Evolutionary conservation across 805 yeast genomes (phyloP), one percentile per base, ranked within the genome.

Genomic region (Saturnispora halmiae): DNA sequence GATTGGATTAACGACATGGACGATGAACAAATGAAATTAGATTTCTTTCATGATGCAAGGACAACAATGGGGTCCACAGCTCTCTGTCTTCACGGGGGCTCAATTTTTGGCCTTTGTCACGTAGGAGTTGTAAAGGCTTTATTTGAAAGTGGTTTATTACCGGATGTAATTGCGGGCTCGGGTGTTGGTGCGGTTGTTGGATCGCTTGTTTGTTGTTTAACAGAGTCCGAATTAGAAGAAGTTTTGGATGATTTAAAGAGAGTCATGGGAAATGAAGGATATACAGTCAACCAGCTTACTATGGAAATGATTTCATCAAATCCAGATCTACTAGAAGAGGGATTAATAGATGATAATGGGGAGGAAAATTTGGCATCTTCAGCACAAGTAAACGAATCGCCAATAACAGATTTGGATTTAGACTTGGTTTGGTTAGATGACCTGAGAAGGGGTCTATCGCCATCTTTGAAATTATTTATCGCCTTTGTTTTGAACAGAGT

Each of bases 171-270:
- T 18, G 83, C 90, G 6, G 98, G 98, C 0, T 82, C 88, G 43
- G 92, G 96, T 0, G 82, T 86, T 45, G 98, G 98, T 1, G 94
- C 97, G 0, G 80, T 88, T 2, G 87, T 88, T 15, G 97, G 95
- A 0, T 77, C 94, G 0, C 65, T 86, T 28, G 83, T 82, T 1
- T 86, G 96, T 53, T 75, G 85, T 10, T 64, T 82, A 46, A 68
- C 75, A 2, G 83, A 79, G 40, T 72, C 71, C 2, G 92, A 85
- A 50, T 61, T 88, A 5, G 60, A 62, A 1, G 62, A 58, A 4
- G 61, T 69, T 10, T 56, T 77, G 15, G 38, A 51, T 55, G 64
- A 50, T 51, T 71, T 45, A 70, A 73, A 50, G 16, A 13, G 21
- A 25, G 30, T 30, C 9, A 34, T 47, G 42, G 11, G 40, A 13